A percentile compares a stretch with the other conserved stretches of the same genome.
Conservation (phyloP, 2,329 filamentous ascomycete species). For the Microcyclospora pomicola region DNA sequence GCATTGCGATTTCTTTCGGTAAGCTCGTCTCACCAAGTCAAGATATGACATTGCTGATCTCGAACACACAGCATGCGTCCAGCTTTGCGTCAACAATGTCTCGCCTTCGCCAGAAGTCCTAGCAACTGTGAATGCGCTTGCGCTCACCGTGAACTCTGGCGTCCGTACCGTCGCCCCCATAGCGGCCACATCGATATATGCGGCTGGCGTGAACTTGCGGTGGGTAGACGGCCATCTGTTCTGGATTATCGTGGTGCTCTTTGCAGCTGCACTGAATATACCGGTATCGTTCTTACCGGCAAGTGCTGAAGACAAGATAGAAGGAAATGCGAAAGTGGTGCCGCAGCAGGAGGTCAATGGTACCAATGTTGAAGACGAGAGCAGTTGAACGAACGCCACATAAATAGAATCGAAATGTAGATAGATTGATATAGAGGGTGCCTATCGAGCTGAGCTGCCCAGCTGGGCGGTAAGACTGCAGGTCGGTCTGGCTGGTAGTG, state of each 20-base stretch:
- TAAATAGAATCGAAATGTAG: too few relatives aligned
- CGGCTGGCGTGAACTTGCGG: slow-evolving; percentile 48
- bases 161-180: slow-evolving; percentile 54
- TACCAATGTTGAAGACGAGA: too few relatives aligned
- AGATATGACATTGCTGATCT: background rate
- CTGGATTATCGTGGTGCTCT: slow-evolving; percentile 43
- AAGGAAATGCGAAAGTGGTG: too few relatives aligned
- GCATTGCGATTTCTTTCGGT: slow-evolving; percentile 56
- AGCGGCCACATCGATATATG: slow-evolving; percentile 53
- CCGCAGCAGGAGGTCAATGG: too few relatives aligned
- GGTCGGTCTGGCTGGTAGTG: too few relatives aligned
- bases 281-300: slow-evolving; percentile 22
- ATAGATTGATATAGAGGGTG: too few relatives aligned
- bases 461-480: too few relatives aligned
- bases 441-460: too few relatives aligned
- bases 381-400: too few relatives aligned
- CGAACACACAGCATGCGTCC: slow-evolving; percentile 38
- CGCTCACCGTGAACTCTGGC: slow-evolving; percentile 47
- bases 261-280: slow-evolving; percentile 25
- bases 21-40: slow-evolving; percentile 8
- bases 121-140: slow-evolving; percentile 57
- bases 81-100: slow-evolving; percentile 63
- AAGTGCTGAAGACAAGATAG: too few relatives aligned
- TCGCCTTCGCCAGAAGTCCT: slow-evolving; percentile 50
- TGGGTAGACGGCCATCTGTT: slow-evolving; percentile 51